Percentiles rank a stretch among this genome's conserved stretches.
Conservation (phyloP, 2,329 filamentous ascomycete species). For the Pseudogymnoascus sp. region DNA sequence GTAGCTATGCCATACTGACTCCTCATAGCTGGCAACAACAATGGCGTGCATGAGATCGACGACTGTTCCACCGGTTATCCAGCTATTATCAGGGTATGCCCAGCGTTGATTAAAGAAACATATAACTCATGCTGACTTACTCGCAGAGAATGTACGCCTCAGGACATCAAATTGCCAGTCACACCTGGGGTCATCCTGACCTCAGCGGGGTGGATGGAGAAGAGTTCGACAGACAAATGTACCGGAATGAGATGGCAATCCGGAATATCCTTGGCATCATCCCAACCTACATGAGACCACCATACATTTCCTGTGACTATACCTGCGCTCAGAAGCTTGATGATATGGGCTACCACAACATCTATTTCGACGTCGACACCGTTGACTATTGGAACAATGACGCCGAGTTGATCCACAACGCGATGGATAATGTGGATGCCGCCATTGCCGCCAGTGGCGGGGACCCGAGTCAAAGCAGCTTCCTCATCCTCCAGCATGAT, state of each 20-base stretch:
- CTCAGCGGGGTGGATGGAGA: slow-evolving; percentile 35
- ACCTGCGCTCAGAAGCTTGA: slow-evolving; percentile 31
- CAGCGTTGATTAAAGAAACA: background rate
- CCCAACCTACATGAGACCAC: slow-evolving; percentile 44
- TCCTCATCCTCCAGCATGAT: slow-evolving; percentile 42
- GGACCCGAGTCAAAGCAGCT: slow-evolving; percentile 23
- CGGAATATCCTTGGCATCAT: slow-evolving; percentile 46
- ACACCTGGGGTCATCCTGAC: slow-evolving; percentile 46
- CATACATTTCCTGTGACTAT: slow-evolving; percentile 37
- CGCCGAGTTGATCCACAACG: slow-evolving; percentile 36
- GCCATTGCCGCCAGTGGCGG: slow-evolving; percentile 18
- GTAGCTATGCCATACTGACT: background rate
- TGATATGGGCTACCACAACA: slow-evolving; percentile 39
- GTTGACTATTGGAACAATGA: slow-evolving; percentile 40
- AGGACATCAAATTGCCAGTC: slow-evolving; percentile 53
- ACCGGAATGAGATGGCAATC: slow-evolving; percentile 46
- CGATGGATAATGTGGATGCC: slow-evolving; percentile 34
- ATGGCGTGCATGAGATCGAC: slow-evolving; percentile 48
- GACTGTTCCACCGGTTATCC: slow-evolving; percentile 37
- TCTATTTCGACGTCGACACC: slow-evolving; percentile 41
- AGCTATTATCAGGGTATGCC: slow-evolving; percentile 37
- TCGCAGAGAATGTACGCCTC: slow-evolving; percentile 22
- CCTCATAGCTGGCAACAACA: slow-evolving; percentile 39
- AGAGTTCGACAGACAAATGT: slow-evolving; percentile 40
- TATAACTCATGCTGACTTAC: slow-evolving; percentile 1